Base-by-base conservation (phyloP, 148 eudicot species). In the Linanthus parryae region DNA sequence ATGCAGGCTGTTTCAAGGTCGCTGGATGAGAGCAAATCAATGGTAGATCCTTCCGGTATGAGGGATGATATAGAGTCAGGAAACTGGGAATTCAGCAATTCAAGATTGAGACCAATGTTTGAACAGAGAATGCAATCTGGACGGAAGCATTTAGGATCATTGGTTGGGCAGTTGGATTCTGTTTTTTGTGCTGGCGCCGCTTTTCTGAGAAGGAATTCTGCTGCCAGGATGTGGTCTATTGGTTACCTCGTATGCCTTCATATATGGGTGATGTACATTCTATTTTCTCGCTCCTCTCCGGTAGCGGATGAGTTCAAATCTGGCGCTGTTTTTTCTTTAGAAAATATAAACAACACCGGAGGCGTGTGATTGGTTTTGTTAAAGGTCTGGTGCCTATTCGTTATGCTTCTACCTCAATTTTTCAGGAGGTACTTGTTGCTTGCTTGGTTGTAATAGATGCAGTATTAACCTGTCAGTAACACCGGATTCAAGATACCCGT, bases 1-100 rank as follows among this genome's bases (percentile, higher is more conserved):
- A n/a, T n/a, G 14, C 72, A 92, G 99, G 80, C 96, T 0, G 85
- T 82, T 54, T 79, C 90, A 51, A 88, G 76, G 64, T 60, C 78
- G 60, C 61, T 87, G 30, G 94, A 87, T 15, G 99, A 92, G 57
- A 79, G 74, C 52, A 81, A 83, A 41, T 48, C 77, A 35, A 53
- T 23, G 45, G 35, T 63, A 47, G 58, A 52, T 11, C 54, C 53
- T 21, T 36, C 59, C 13, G 77, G 68, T 37, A 16, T 65, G 13
- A 52, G 47, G 48, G 68, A 63, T 49, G 88, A 81, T 61, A 19
- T 77, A 24, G 88, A 77, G 63, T 62, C 70, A 0, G 96, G 82
- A 21, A 35, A 50, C 22, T 79, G 75, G 74, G 68, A 77, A 23
- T 46, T 70, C 41, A 52, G 62, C 21, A 66, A 71, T 54, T 80